phyloP scores from a whole-genome alignment of 2,329 filamentous ascomycete genomes.

The Fusarium coicis region DNA sequence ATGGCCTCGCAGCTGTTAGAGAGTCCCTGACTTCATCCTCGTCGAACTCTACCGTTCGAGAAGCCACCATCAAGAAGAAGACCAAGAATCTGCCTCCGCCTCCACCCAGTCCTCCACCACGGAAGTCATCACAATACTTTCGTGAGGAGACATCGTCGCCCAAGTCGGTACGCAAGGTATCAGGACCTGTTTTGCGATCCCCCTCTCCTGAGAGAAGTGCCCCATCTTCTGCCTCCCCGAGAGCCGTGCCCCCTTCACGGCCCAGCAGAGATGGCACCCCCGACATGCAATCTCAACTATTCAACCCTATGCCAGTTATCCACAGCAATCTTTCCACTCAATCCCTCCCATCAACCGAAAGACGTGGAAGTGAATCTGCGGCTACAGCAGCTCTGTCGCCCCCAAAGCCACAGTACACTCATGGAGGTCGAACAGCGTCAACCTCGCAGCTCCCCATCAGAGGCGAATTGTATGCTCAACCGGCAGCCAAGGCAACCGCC shows the following conservation, averaged over 20 bases:
- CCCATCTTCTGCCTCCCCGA: constrained; percentile 45
- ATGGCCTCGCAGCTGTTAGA: constrained; percentile 72
- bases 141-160: constrained; percentile 53
- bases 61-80: constrained; percentile 57
- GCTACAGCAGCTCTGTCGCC: constrained; percentile 48
- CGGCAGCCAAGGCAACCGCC: constrained; percentile 9
- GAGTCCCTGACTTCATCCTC: constrained; percentile 80
- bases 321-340: constrained; percentile 69
- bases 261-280: constrained; percentile 77
- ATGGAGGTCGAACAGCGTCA: constrained; percentile 46
- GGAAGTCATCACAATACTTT: constrained; percentile 70
- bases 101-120: constrained; percentile 70
- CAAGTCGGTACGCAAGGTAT: constrained; percentile 50
- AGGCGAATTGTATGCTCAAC: constrained; percentile 31
- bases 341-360: constrained; percentile 56
- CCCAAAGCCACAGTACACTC: constrained; percentile 49
- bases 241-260: constrained; percentile 62
- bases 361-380: constrained; percentile 56
- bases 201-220: constrained; percentile 48
- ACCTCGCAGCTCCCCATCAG: constrained; percentile 46
- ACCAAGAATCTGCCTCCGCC: constrained; percentile 57
- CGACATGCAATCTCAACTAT: constrained; percentile 67
- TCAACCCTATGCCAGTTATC: constrained; percentile 64
- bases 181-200: constrained; percentile 45
- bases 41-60: constrained; percentile 74